phyloP scores from a whole-genome alignment of 1,284 basidiomycete genomes.

The Pseudozyma tsukubaensis region DNA sequence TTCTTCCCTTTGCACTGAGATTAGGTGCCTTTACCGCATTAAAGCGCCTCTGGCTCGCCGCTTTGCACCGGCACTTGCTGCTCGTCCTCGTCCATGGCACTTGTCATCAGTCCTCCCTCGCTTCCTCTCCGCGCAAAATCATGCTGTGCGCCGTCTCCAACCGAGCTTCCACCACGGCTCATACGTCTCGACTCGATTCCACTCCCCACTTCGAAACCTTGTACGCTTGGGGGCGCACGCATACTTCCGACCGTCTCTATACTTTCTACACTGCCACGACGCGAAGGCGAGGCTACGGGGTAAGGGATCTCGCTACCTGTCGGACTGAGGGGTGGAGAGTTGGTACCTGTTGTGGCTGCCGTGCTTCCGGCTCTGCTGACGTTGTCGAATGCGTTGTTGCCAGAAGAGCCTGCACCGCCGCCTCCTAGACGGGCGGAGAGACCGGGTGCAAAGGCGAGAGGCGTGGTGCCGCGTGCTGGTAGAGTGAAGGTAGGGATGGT shows the following conservation, averaged over 20 bases:
- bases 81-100: constrained; percentile 46
- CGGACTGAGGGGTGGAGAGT: constrained; percentile 46
- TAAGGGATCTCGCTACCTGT: constrained; percentile 48
- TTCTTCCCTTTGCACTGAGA: not conserved
- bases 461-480: constrained; percentile 36
- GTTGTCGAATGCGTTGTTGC: constrained; percentile 27
- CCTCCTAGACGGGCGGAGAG: constrained; percentile 39
- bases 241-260: constrained; percentile 50
- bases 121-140: constrained; percentile 20
- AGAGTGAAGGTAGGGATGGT: constrained; percentile 39
- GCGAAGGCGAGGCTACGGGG: constrained; percentile 40
- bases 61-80: not conserved
- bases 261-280: constrained; percentile 45
- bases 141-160: constrained; percentile 13
- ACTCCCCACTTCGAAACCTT: constrained; percentile 35
- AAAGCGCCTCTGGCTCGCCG: constrained; percentile 12
- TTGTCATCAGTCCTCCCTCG: constrained; percentile 23
- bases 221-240: constrained; percentile 46
- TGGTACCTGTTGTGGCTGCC: constrained; percentile 55
- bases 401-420: constrained; percentile 13
- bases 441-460: constrained; percentile 42
- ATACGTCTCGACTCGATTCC: constrained; percentile 48
- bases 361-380: constrained; percentile 59
- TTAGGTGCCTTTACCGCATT: not conserved
- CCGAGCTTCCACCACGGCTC: constrained; percentile 46